Base-by-base conservation (phyloP, 1,284 basidiomycete species). In the Fistulinella cinereoalba region DNA sequence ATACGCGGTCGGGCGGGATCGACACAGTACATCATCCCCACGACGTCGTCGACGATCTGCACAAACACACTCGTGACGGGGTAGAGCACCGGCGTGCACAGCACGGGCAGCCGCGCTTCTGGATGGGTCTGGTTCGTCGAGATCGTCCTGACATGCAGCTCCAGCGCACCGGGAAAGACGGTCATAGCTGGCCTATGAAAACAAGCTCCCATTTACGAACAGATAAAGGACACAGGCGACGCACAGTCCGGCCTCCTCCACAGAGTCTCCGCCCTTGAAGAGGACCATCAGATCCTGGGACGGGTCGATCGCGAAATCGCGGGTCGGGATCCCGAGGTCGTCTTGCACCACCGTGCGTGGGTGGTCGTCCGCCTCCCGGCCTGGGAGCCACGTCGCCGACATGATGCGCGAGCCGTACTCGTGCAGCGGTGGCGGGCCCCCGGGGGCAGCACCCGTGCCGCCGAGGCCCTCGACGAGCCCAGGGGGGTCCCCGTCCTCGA, bases 261-360 rank as follows among this genome's bases (percentile, higher is more conserved):
- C n/a, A n/a, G n/a, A n/a, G n/a, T 60, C 56, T 25, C 32, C 44
- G n/a, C 58, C 62, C 49, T 73, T 71, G 9, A 82, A 60, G 6
- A 78, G 52, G 2, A 73, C 71, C 33, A 84, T 65, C 38, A 84
- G 55, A 54, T 83, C 79, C 56, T 82, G 81, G 1, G 76, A 72
- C 0, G 81, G 80, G 52, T 83, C 82, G n/a, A 82, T 75, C 0
- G 77, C 80, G 49, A 84, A 81, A 55, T 83, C 81, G 33, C 76
- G 66, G 32, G 72, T 68, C 11, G 62, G 46, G 6, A 81, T 45
- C 1, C 72, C 73, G 1, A 79, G 33, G 34, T 78, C 70, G 1
- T 71, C 60, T 18, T 64, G 54, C 1, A 67, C 57, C 12, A 70
- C 38, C 31, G 44, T 44, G 12, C 49, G 55, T 1, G 58, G 62